Conservation (phyloP, 1,139 yeast species). For the Hyphopichia wangnamkhiaoensis region DNA sequence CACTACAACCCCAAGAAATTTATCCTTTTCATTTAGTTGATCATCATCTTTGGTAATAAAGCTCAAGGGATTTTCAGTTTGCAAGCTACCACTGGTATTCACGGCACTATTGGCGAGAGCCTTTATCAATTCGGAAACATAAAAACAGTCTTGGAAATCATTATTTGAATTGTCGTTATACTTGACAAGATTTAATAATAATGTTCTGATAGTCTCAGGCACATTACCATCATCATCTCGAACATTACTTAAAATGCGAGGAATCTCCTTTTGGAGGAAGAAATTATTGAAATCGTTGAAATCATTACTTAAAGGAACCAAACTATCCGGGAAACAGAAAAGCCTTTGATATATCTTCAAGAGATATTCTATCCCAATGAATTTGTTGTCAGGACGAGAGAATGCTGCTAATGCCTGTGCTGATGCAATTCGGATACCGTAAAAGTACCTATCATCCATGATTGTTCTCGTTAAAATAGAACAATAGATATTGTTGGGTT, state of each 20-base stretch:
- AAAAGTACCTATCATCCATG: slow-evolving; percentile 82
- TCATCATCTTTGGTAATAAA: slow-evolving; percentile 13
- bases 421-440: slow-evolving; percentile 88
- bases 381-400: slow-evolving; percentile 61
- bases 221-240: slow-evolving; percentile 66
- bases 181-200: slow-evolving; percentile 70
- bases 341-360: slow-evolving; percentile 66
- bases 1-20: slow-evolving; percentile 29
- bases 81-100: slow-evolving; percentile 36
- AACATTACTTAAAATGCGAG: slow-evolving; percentile 59
- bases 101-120: slow-evolving; percentile 49
- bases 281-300: slow-evolving; percentile 69
- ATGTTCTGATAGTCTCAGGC: slow-evolving; percentile 61
- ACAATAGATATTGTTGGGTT: slow-evolving; percentile 67
- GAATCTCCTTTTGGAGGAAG: slow-evolving; percentile 70
- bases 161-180: slow-evolving; percentile 88
- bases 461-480: slow-evolving; percentile 78
- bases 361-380: slow-evolving; percentile 73
- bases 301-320: slow-evolving; percentile 77
- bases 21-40: slow-evolving; percentile 18
- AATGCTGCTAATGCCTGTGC: slow-evolving; percentile 73
- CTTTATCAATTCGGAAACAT: slow-evolving; percentile 58
- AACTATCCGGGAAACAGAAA: slow-evolving; percentile 69
- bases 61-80: slow-evolving; percentile 23
- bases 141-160: slow-evolving; percentile 71